Evolutionary conservation across 2,329 filamentous ascomycete species (phyloP).

Genomic region (Dothideomycetidae sp.): DNA sequence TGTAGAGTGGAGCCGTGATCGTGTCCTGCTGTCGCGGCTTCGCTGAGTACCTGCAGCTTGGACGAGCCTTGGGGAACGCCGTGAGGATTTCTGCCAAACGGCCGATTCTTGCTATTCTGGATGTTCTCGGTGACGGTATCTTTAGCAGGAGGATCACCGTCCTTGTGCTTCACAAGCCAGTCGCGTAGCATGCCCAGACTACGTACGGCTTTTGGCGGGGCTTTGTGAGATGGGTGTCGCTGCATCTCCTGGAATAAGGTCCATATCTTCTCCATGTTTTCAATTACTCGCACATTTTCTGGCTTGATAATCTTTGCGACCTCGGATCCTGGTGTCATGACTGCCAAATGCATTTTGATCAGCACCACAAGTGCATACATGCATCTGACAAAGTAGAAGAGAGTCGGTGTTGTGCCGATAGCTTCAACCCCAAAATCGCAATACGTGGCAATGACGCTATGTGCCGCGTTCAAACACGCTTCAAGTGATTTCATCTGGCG

Average conservation of each 20-base stretch:
- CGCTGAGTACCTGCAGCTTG: constrained; percentile 12
- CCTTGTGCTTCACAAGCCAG: constrained; percentile 28
- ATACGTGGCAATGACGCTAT: constrained; percentile 35
- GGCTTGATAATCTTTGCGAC: constrained; percentile 27
- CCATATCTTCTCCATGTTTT: constrained; percentile 16
- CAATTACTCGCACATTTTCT: constrained; percentile 15
- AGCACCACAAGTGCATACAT: constrained; percentile 44
- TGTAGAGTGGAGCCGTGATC: constrained; percentile 18
- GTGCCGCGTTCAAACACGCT: constrained; percentile 32
- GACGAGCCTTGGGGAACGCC: constrained; percentile 2
- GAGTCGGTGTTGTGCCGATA: constrained; percentile 31
- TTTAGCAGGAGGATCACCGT: constrained; percentile 12
- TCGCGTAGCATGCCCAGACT: constrained; percentile 32
- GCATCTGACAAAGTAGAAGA: constrained; percentile 34
- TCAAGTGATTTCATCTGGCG: constrained; percentile 34
- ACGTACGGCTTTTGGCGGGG: constrained; percentile 34
- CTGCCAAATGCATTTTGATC: constrained; percentile 46
- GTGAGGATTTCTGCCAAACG: constrained; percentile 8
- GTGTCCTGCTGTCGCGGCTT: constrained; percentile 13
- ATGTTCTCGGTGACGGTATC: neutral
- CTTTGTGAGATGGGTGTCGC: constrained; percentile 26
- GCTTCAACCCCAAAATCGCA: constrained; percentile 33
- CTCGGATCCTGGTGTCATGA: constrained; percentile 33
- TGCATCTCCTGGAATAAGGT: constrained; percentile 26
- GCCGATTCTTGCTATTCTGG: neutral